Base-by-base conservation (phyloP, 768 basidiomycete genomes). In the Goffeauzyma gilvescens region DNA sequence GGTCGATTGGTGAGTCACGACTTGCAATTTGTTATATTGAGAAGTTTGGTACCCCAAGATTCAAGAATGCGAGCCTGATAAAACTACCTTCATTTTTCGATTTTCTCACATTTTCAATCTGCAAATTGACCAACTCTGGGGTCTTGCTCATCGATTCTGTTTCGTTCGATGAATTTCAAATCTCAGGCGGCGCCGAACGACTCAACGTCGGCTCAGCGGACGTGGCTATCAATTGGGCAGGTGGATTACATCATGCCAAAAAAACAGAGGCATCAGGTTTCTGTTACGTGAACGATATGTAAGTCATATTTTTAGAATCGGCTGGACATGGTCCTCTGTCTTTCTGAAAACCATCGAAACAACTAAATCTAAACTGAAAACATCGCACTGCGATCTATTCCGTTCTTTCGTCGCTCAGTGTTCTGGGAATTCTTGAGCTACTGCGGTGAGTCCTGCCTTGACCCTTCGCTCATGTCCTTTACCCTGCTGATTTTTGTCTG, bases 231-330 rank as follows among this genome's bases (percentile, higher is more conserved):
- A 93, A 95, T 66, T 95, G 89, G 93, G 86, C 93, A 0, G 93
- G 93, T 7, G 93, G 93, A 2, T 72, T 98, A 3, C 93, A 98
- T 65, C 93, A 98, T 63, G 93, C 93, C n/a, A 98, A 98, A 68
- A 96, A 95, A 63, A 75, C 82, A 42, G 93, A 95, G 67, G 93
- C 90, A 0, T 83, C 81, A 6, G 93, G 93, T 12, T 98, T 98
- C 66, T 98, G 93, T 70, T 98, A 96, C 69, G 79, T 96, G 66
- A 98, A 98, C 63, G 66, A 63, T 34, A 60, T 59, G 62, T 62
- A 41, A 50, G 59, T 50, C 2, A n/a, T n/a, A n/a, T n/a, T n/a
- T n/a, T n/a, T n/a, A n/a, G n/a, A n/a, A n/a, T n/a, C n/a, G n/a
- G n/a, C n/a, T n/a, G n/a, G n/a, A n/a, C n/a, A n/a, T n/a, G n/a